Conservation (phyloP, 805 yeast genomes). For the Starmerella ratchasimensis region DNA sequence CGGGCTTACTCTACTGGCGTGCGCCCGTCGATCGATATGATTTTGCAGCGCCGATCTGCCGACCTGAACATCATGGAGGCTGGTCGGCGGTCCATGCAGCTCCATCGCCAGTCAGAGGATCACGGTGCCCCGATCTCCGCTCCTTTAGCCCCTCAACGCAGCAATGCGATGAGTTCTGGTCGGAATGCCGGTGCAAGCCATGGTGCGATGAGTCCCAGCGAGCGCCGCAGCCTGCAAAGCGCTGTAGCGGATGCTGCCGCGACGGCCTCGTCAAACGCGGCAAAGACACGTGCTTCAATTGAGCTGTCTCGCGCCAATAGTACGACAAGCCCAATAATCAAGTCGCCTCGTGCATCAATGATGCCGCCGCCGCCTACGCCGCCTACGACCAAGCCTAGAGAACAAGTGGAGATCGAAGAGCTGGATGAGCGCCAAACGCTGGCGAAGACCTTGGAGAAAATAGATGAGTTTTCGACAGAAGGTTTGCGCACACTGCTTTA, state of each 20-base stretch:
- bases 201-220: neutral
- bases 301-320: neutral
- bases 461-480: constrained; percentile 88
- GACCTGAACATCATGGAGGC: constrained; percentile 19
- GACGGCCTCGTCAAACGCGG: constrained; percentile 6
- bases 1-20: constrained; percentile 4
- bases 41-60: constrained; percentile 14
- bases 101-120: constrained; percentile 1
- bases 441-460: constrained; percentile 75
- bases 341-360: neutral
- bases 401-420: constrained; percentile 22
- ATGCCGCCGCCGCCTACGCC: neutral
- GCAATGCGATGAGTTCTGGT: no score
- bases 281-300: constrained; percentile 3
- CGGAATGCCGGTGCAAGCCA: no score
- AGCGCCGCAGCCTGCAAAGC: constrained; percentile 3
- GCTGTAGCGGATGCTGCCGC: constrained; percentile 7
- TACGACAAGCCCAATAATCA: no score
- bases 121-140: no score
- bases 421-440: constrained; percentile 61
- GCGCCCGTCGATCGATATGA: constrained; percentile 13
- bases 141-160: no score
- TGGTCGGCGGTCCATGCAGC: constrained; percentile 18
- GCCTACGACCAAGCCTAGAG: neutral
- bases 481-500: constrained; percentile 85